A percentile compares a stretch with the other conserved stretches of the same genome.
Evolutionary conservation across 108 stramenopile genomes (phyloP).

Genomic region (Nitzschia sp.): DNA sequence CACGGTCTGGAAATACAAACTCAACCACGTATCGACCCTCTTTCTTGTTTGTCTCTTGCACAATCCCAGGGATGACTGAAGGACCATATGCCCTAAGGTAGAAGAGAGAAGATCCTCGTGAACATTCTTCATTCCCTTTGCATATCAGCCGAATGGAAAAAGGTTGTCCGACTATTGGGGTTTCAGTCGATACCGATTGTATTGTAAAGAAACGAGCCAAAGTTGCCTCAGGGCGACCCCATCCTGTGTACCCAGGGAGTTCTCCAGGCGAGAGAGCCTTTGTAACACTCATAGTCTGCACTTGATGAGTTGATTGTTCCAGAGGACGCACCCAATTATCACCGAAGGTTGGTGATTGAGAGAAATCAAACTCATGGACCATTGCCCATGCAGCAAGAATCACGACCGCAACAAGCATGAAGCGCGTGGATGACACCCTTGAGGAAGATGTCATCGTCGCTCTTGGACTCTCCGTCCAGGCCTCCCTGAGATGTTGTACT

Average conservation of each 20-base stretch:
- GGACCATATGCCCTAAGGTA: conserved; percentile 76
- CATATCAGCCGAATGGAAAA: conserved; percentile 36
- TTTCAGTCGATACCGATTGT: conserved; percentile 5
- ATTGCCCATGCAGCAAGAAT: too few species aligned
- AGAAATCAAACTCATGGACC: too few species aligned
- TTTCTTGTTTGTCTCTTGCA: not conserved
- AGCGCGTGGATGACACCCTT: too few species aligned
- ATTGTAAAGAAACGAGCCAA: conserved; percentile 57
- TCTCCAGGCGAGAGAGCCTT: conserved; percentile 43
- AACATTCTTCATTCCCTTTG: conserved; percentile 35
- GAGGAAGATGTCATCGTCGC: too few species aligned
- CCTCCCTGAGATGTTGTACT: too few species aligned
- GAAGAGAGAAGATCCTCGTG: conserved; percentile 41
- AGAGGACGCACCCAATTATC: too few species aligned
- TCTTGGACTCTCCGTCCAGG: too few species aligned
- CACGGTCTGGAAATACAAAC: conserved; percentile 53
- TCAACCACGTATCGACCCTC: conserved; percentile 34
- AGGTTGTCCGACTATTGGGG: conserved; percentile 11
- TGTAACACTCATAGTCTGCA: conserved; percentile 7
- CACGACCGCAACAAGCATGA: conserved; percentile 2
- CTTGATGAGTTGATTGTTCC: not conserved
- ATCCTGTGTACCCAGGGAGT: conserved; percentile 80
- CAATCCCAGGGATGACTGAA: conserved; percentile 43
- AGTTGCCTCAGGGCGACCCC: conserved; percentile 69
- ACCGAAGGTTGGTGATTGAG: too few species aligned